Evolutionary conservation across 805 yeast genomes (phyloP).

Genomic region (Saccharomycopsis javanensis): DNA sequence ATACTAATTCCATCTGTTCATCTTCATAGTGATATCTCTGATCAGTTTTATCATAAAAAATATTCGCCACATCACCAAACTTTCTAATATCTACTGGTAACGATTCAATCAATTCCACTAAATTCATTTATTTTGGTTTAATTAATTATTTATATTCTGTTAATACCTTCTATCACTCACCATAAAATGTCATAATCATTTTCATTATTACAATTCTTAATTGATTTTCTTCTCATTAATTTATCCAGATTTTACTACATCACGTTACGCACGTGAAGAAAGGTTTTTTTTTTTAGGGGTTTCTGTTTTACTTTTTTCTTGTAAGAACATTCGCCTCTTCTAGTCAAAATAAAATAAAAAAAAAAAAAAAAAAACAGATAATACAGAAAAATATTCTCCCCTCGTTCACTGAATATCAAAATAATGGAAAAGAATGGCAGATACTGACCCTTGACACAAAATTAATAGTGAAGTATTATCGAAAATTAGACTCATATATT

Average conservation of each 20-base stretch:
- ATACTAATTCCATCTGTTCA: slow-evolving; percentile 26
- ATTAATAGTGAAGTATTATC: too few relatives aligned
- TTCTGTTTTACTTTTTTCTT: background rate
- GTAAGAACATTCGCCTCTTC: background rate
- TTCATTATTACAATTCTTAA: too few relatives aligned
- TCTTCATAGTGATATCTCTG: slow-evolving; percentile 32
- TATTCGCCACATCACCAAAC: slow-evolving; percentile 11
- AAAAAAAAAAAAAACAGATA: background rate
- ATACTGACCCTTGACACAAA: too few relatives aligned
- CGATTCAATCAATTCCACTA: background rate
- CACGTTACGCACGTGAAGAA: background rate
- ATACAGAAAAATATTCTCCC: background rate
- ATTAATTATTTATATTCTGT: background rate
- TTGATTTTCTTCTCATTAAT: background rate
- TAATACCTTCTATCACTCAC: background rate
- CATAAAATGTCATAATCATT: background rate
- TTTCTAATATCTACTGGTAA: slow-evolving; percentile 8
- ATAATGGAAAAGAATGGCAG: background rate
- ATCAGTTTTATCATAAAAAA: slow-evolving; percentile 27
- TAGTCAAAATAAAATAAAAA: too few relatives aligned
- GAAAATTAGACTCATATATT: too few relatives aligned
- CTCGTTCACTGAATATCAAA: background rate
- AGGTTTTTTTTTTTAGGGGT: background rate
- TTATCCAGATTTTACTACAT: too few relatives aligned
- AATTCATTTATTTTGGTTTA: background rate